Percentiles rank a stretch among this genome's conserved stretches.
Evolutionary conservation across 352 stramenopile genomes (phyloP).

Genomic region (Achlya hypogyna): DNA sequence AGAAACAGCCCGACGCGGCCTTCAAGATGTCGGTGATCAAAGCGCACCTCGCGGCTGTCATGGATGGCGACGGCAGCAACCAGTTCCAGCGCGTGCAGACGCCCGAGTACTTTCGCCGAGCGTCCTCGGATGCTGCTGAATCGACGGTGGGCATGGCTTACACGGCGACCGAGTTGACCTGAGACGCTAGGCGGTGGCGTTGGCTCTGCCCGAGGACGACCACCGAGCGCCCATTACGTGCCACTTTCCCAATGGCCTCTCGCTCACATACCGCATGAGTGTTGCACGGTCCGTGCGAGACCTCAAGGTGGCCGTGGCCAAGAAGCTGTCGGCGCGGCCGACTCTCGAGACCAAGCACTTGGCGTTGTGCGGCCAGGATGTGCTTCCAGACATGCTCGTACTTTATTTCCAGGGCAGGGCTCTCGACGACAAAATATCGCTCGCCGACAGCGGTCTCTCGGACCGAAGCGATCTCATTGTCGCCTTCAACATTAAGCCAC

Average conservation of each 20-base stretch:
- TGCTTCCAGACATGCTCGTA: not conserved
- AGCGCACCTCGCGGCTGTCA: not conserved
- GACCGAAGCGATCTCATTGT: not conserved
- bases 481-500: not conserved
- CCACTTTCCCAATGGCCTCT: not conserved
- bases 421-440: not conserved
- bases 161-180: not conserved
- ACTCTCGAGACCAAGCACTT: not conserved
- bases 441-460: not conserved
- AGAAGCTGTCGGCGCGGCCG: not conserved
- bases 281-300: not conserved
- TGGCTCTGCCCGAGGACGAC: not conserved
- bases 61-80: not conserved
- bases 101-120: not conserved
- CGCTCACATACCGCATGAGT: not conserved
- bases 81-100: not conserved
- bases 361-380: not conserved
- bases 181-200: not conserved
- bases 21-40: not conserved
- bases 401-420: not conserved
- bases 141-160: not conserved
- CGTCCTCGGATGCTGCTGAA: not conserved
- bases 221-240: not conserved
- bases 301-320: slow-evolving; percentile 9
- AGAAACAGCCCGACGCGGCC: not conserved